A percentile compares a stretch with the other conserved stretches of the same genome.
phyloP scores from a whole-genome alignment of 2,329 filamentous ascomycete species.

The Cordyceps militaris region DNA sequence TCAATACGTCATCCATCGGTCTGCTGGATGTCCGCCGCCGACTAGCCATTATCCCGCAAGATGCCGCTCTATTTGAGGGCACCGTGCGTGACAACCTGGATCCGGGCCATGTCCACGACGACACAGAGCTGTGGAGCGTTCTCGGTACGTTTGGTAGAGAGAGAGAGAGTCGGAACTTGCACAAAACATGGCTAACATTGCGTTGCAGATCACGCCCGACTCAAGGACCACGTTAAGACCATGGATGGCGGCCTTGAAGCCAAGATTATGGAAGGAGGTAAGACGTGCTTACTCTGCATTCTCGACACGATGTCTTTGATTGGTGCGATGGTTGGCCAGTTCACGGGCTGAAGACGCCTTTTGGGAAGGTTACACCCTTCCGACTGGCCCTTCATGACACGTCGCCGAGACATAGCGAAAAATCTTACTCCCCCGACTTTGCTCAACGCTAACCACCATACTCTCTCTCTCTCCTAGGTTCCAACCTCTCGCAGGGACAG shows the following conservation, averaged over 20 bases:
- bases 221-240: constrained; percentile 79
- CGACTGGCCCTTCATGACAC: too few species aligned
- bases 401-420: neutral
- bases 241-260: constrained; percentile 91
- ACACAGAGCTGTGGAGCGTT: constrained; percentile 95
- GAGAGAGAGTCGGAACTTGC: neutral
- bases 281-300: constrained; percentile 29
- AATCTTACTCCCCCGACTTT: neutral
- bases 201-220: constrained; percentile 71
- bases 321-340: neutral
- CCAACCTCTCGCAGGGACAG: constrained; percentile 92
- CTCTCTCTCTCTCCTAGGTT: constrained; percentile 47
- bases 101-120: constrained; percentile 88
- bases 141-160: constrained; percentile 57
- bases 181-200: constrained; percentile 11
- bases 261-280: constrained; percentile 87
- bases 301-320: constrained; percentile 9
- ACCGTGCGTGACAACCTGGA: constrained; percentile 93
- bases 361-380: too few species aligned
- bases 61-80: constrained; percentile 91
- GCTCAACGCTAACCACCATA: neutral
- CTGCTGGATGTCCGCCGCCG: constrained; percentile 81
- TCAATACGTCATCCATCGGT: constrained; percentile 87
- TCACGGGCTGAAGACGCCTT: too few species aligned
- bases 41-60: constrained; percentile 94